phyloP scores from a whole-genome alignment of 169 alveolate species.

The Plasmodium malariae region DNA sequence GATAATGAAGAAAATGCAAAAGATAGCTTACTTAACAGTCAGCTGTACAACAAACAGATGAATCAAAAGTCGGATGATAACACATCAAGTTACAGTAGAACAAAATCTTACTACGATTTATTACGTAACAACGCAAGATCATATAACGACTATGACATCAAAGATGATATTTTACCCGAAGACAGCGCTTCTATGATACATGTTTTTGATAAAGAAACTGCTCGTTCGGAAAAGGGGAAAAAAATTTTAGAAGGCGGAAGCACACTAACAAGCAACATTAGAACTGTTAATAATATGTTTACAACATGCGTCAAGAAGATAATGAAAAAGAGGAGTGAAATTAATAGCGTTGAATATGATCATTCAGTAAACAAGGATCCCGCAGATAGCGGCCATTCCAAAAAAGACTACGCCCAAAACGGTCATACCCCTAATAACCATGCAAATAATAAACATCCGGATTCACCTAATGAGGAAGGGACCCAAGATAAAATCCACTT shows the following conservation, averaged over 20 bases:
- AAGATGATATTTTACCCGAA: conserved; percentile 64
- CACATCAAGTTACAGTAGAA: not conserved
- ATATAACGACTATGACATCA: conserved; percentile 23
- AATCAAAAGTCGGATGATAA: not conserved
- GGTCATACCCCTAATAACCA: too few relatives aligned
- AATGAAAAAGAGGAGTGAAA: conserved; percentile 11
- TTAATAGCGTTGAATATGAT: too few relatives aligned
- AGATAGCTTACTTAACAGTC: not conserved
- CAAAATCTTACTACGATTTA: not conserved
- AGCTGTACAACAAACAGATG: not conserved
- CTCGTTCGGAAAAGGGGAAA: conserved; percentile 1
- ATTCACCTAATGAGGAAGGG: too few relatives aligned
- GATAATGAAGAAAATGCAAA: not conserved
- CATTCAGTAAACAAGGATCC: not conserved
- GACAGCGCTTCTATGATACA: conserved; percentile 75
- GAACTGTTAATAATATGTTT: conserved; percentile 29
- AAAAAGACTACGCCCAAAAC: too few relatives aligned
- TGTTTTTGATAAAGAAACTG: conserved; percentile 27
- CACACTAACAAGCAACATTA: conserved; percentile 22
- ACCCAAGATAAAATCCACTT: not conserved
- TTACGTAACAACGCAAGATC: not conserved
- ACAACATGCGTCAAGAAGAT: conserved; percentile 28
- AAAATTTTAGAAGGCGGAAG: not conserved
- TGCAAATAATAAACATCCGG: too few relatives aligned
- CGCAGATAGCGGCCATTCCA: too few relatives aligned